Evolutionary conservation across 2,329 filamentous ascomycete species (phyloP).

Genomic region (Colletotrichum brevisporum): DNA sequence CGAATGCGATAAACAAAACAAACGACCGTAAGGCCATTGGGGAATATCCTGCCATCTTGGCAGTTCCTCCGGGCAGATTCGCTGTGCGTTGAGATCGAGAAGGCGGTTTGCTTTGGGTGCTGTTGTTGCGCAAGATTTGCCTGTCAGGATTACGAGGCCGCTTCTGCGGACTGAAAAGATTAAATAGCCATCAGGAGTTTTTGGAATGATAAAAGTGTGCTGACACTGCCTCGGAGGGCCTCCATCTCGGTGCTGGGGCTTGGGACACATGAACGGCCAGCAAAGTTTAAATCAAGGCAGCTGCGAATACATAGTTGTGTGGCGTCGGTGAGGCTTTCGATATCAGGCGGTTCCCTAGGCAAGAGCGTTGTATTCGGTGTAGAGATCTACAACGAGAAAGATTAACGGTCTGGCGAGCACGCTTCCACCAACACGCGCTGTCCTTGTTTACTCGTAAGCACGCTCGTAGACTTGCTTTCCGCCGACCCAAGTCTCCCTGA

Average conservation of each 20-base stretch:
- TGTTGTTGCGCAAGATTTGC: no score
- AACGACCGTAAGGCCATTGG: neutral
- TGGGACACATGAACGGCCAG: neutral
- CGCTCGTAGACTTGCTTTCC: constrained; percentile 64
- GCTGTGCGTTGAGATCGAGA: no score
- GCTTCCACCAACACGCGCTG: neutral
- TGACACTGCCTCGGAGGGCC: neutral
- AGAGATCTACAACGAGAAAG: neutral
- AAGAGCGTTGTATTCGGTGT: neutral
- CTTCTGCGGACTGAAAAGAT: no score
- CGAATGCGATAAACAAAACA: neutral
- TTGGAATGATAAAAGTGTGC: no score
- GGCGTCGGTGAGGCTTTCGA: neutral
- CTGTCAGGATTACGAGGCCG: no score
- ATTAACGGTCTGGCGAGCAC: neutral
- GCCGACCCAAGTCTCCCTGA: constrained; percentile 78
- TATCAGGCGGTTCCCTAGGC: neutral
- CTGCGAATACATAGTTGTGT: neutral
- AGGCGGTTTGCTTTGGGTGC: no score
- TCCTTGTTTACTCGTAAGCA: constrained; percentile 11
- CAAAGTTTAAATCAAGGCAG: neutral
- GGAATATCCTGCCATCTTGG: no score
- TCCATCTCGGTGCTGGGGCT: neutral
- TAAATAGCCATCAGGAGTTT: no score
- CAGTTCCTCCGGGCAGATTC: no score